phyloP scores from a whole-genome alignment of 1,284 basidiomycete genomes.

The Coniferiporia weirii region DNA sequence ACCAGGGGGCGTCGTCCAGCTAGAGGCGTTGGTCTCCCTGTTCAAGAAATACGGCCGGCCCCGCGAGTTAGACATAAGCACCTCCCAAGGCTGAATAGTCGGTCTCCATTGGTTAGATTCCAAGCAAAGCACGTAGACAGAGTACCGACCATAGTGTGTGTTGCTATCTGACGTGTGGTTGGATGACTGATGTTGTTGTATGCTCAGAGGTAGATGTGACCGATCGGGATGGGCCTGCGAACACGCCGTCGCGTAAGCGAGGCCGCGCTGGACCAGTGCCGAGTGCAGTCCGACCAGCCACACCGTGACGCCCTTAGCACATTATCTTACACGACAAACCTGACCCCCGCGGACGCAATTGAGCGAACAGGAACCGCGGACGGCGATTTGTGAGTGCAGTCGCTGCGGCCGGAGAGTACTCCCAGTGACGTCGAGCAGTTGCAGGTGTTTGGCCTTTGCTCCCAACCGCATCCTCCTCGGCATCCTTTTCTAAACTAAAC shows the following conservation, averaged over 20 bases:
- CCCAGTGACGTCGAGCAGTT: neutral
- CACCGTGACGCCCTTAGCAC: too few species aligned
- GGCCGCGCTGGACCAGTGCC: too few species aligned
- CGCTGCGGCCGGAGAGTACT: neutral
- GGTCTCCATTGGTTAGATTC: neutral
- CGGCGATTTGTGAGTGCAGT: neutral
- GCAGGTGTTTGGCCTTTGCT: neutral
- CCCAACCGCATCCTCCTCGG: neutral
- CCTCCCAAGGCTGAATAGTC: slow-evolving; percentile 52
- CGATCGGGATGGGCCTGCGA: neutral
- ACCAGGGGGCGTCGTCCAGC: slow-evolving; percentile 77
- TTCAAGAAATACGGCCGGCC: slow-evolving; percentile 90
- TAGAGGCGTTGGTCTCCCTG: slow-evolving; percentile 60
- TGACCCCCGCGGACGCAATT: too few species aligned
- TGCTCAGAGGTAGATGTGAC: slow-evolving; percentile 1
- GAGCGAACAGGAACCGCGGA: too few species aligned
- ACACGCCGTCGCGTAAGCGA: too few species aligned
- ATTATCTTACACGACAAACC: too few species aligned
- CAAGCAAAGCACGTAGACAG: neutral
- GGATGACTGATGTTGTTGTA: neutral
- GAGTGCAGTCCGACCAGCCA: too few species aligned
- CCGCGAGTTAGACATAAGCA: slow-evolving; percentile 79
- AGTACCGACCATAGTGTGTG: slow-evolving; percentile 6
- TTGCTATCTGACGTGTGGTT: neutral
- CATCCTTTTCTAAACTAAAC: neutral